Evolutionary conservation across 2,329 filamentous ascomycete genomes (phyloP), one percentile per base, ranked within the genome.

Genomic region (Penicillium vulpinum): DNA sequence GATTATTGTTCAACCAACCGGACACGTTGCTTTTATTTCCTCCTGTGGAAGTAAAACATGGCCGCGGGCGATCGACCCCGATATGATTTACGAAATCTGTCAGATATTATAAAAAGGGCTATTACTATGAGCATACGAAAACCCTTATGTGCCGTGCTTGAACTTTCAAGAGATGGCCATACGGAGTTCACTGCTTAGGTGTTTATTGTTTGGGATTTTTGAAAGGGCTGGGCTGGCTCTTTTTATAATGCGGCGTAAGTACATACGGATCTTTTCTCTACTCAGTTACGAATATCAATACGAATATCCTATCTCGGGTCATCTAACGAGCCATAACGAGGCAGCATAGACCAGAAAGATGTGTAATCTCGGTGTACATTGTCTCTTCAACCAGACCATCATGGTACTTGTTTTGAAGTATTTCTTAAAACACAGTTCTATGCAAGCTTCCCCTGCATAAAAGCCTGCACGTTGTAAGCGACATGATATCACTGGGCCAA

Each of bases 31-130:
- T 24, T 35, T 16, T 35, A 11, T 13, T 18, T 29, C 44, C 35
- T 15, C n/a, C 15, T 2, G 15, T 35, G 36, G 28, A 48, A 50
- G 15, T 35, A 29, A 21, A 48, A 50, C 16, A 28, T 47, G 24
- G 22, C 44, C 11, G 21, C n/a, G 35, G 46, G 33, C 51, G 28
- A 44, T 54, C 29, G 21, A 38, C 24, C 35, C 36, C 44, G 52
- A 44, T 51, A 55, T 26, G 52, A 51, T 10, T 55, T 47, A 52
- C 50, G 40, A 46, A 28, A n/a, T 29, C 3, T 38, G 29, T 52
- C 10, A 29, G 13, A 29, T 51, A 43, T 18, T 51, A 51, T 26
- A 51, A 50, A 48, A 55, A 36, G 18, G 29, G 28, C 31, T n/a
- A 35, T 46, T 26, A 51, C 36, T 43, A 36, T 7, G 18, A 54